A percentile compares a stretch with the other conserved stretches of the same genome.
phyloP scores from a whole-genome alignment of 441 rosid species.

The Sinapis alba region DNA sequence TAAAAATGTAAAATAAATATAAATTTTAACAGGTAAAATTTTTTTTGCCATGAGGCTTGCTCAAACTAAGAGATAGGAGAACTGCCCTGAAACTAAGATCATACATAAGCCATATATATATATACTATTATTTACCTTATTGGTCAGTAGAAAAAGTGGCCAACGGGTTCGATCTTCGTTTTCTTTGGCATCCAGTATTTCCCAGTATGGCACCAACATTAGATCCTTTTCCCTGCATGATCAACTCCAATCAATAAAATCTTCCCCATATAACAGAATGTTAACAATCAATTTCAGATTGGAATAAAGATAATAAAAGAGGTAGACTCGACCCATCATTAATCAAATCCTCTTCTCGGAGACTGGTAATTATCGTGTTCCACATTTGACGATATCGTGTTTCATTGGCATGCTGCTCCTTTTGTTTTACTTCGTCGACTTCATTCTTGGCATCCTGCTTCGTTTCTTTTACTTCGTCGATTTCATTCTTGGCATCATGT shows the following conservation, averaged over 20 bases:
- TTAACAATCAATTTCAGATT: background rate
- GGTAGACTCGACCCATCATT: constrained; percentile 49
- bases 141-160: constrained; percentile 82
- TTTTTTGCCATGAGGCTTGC: no score
- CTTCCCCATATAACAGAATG: background rate
- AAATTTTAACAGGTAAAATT: no score
- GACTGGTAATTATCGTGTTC: constrained; percentile 68
- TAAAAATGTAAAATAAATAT: no score
- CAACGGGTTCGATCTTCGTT: constrained; percentile 49
- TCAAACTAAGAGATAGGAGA: no score
- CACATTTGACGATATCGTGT: constrained; percentile 43
- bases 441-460: no score
- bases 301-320: background rate
- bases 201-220: constrained; percentile 74
- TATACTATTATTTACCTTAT: constrained; percentile 59
- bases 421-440: no score
- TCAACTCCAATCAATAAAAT: background rate
- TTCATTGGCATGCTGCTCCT: no score
- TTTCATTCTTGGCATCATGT: no score
- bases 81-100: no score
- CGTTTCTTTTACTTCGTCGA: no score
- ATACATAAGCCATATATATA: background rate
- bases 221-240: constrained; percentile 64
- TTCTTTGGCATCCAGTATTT: constrained; percentile 49
- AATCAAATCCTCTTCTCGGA: constrained; percentile 75